These are phyloP conservation scores for Stemphylium beticola DNA, from an alignment of 2,329 filamentous ascomycete species.

Conservation along the genomic window DNA sequence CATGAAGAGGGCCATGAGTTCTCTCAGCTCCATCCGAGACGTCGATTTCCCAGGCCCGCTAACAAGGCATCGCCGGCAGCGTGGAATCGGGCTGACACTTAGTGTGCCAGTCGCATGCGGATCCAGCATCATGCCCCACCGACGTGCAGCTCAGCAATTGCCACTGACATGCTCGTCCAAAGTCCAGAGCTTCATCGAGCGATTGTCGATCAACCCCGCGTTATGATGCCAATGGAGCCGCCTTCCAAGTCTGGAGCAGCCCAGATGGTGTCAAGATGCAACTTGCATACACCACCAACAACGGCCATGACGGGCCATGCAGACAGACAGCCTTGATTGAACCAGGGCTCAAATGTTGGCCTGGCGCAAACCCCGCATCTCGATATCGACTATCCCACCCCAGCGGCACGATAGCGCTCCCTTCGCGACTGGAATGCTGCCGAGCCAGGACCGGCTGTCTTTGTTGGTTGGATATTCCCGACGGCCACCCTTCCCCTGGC, in stretches of 20 bases:
- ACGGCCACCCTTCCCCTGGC: constrained; percentile 4
- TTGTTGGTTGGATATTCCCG: constrained; percentile 17
- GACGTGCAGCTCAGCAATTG: constrained; percentile 20
- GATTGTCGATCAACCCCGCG: constrained; percentile 29
- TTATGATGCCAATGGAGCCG: constrained; percentile 20
- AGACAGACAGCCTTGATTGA: not conserved
- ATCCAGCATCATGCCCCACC: constrained; percentile 28
- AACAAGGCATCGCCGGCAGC: constrained; percentile 23
- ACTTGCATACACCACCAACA: not conserved
- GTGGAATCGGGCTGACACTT: constrained; percentile 34
- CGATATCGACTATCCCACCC: not conserved
- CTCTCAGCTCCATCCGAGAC: not conserved
- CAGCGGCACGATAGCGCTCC: not conserved
- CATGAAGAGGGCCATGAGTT: not conserved
- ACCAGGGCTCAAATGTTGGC: too few species aligned
- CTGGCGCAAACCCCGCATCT: constrained; percentile 6
- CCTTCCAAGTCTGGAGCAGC: constrained; percentile 12
- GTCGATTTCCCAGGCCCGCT: not conserved
- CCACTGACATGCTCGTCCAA: constrained; percentile 21
- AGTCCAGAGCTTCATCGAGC: constrained; percentile 25
- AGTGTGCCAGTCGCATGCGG: constrained; percentile 31
- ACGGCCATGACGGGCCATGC: not conserved
- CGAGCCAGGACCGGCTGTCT: constrained; percentile 10
- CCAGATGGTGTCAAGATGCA: constrained; percentile 3
- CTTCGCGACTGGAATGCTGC: not conserved